These are phyloP conservation scores for Tricholoma matsutake DNA, from an alignment of 768 basidiomycete species.

Conservation along the genomic window DNA sequence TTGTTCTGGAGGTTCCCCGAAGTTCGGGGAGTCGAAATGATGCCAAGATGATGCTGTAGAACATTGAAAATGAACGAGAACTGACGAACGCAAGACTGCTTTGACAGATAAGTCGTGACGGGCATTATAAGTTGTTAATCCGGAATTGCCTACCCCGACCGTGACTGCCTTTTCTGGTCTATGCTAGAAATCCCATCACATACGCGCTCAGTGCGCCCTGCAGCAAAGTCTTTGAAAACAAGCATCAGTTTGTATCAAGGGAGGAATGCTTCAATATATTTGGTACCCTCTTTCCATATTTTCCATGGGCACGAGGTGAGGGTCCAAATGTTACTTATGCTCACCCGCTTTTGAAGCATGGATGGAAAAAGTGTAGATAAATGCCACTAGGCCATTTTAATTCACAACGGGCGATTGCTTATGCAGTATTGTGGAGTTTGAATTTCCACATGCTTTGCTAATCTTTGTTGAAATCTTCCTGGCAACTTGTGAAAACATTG, in stretches of 20 bases:
- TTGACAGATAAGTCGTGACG: neutral
- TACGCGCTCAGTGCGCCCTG: neutral
- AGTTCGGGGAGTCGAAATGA: no score
- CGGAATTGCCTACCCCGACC: neutral
- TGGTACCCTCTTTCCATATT: neutral
- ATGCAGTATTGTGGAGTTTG: constrained; percentile 18
- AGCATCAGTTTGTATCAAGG: neutral
- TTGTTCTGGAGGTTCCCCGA: no score
- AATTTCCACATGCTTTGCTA: constrained; percentile 12
- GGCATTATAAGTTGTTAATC: neutral
- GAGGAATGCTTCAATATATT: neutral
- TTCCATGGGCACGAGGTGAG: constrained; percentile 18
- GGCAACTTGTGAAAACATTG: constrained; percentile 36
- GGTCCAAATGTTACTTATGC: neutral
- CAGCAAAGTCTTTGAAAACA: neutral
- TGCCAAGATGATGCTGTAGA: no score
- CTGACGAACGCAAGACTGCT: no score
- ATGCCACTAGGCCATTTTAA: constrained; percentile 39
- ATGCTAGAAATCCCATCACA: neutral
- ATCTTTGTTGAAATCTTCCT: constrained; percentile 16
- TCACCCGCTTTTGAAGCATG: constrained; percentile 1
- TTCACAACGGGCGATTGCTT: constrained; percentile 2
- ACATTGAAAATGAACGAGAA: no score
- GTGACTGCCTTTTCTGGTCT: neutral
- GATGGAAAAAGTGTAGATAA: constrained; percentile 3